Evolutionary conservation across 1,139 yeast genomes (phyloP).

Genomic region (Candida sp.): DNA sequence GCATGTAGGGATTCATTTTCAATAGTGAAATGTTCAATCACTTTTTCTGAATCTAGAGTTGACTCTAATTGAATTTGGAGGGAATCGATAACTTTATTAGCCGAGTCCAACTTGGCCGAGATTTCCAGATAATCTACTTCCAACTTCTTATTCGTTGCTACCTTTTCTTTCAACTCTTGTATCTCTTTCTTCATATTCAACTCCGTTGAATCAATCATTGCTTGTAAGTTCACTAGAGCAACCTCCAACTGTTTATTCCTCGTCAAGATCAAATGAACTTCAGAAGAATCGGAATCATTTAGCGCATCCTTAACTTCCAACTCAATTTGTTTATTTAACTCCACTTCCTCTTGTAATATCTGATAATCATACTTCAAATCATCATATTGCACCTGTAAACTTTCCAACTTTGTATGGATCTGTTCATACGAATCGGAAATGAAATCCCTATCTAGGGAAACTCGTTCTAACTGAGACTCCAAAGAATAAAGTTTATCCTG

Average conservation of each 20-base stretch:
- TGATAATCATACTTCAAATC: conserved; percentile 38
- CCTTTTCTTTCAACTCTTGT: conserved; percentile 18
- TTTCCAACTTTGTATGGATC: conserved; percentile 24
- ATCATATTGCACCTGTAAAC: conserved; percentile 32
- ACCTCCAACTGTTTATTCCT: conserved; percentile 34
- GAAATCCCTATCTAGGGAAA: conserved; percentile 53
- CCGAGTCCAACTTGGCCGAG: conserved; percentile 25
- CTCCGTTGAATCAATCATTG: conserved; percentile 24
- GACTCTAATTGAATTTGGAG: conserved; percentile 44
- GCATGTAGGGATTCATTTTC: conserved; percentile 48
- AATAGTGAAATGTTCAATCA: conserved; percentile 55
- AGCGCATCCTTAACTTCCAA: conserved; percentile 24
- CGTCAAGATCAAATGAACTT: conserved; percentile 17
- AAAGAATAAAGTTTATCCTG: conserved; percentile 10
- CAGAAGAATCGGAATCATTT: conserved; percentile 14
- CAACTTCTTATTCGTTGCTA: conserved; percentile 10
- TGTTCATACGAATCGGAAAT: conserved; percentile 38
- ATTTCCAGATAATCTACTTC: conserved; percentile 15
- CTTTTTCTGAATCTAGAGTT: conserved; percentile 38
- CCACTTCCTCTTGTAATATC: conserved; percentile 45
- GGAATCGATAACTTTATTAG: conserved; percentile 41
- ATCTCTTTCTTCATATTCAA: conserved; percentile 17
- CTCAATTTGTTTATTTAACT: conserved; percentile 38
- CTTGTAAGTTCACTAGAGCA: conserved; percentile 38
- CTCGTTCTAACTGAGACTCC: conserved; percentile 46